Percentiles rank a stretch among this genome's conserved stretches.
Evolutionary conservation across 495 filamentous ascomycete genomes (phyloP).

Genomic region (Podospora pseudocomata): DNA sequence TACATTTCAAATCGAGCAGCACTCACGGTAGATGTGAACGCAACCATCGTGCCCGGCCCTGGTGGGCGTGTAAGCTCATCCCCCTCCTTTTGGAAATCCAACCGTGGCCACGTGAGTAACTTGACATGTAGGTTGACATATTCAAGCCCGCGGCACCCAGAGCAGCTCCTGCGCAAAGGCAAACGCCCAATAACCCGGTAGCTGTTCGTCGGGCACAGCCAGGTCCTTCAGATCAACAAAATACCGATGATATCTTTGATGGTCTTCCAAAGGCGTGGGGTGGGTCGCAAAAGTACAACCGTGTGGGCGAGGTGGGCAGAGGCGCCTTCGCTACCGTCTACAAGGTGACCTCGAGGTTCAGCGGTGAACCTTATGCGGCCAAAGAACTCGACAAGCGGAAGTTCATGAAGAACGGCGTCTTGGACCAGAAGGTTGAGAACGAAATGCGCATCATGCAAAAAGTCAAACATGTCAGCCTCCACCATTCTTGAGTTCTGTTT

Average conservation of each 20-base stretch:
- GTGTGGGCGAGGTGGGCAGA: slow-evolving; percentile 74
- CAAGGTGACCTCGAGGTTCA: slow-evolving; percentile 72
- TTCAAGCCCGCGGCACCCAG: slow-evolving; percentile 23
- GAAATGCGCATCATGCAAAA: slow-evolving; percentile 91
- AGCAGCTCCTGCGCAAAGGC: background rate
- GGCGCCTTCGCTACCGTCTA: slow-evolving; percentile 93
- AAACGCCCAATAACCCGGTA: slow-evolving; percentile 3
- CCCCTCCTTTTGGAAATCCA: background rate
- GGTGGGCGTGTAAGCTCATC: slow-evolving; percentile 39
- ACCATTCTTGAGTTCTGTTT: background rate
- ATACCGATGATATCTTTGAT: slow-evolving; percentile 8
- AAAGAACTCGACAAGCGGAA: slow-evolving; percentile 88
- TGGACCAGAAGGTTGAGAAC: slow-evolving; percentile 84
- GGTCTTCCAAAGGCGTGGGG: slow-evolving; percentile 60
- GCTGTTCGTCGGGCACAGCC: slow-evolving; percentile 9
- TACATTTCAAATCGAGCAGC: slow-evolving; percentile 43
- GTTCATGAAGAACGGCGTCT: slow-evolving; percentile 81
- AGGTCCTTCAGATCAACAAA: slow-evolving; percentile 3
- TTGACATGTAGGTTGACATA: slow-evolving; percentile 26
- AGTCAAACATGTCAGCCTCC: slow-evolving; percentile 66
- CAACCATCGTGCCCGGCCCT: slow-evolving; percentile 47
- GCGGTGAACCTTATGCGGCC: slow-evolving; percentile 76
- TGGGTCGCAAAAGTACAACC: slow-evolving; percentile 78
- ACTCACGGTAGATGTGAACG: slow-evolving; percentile 29
- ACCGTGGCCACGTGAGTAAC: slow-evolving; percentile 8